Evolutionary conservation across 192 early-diverging fungal species (phyloP), one percentile per base, ranked within the genome.

Genomic region (Backusella tuberculispora): DNA sequence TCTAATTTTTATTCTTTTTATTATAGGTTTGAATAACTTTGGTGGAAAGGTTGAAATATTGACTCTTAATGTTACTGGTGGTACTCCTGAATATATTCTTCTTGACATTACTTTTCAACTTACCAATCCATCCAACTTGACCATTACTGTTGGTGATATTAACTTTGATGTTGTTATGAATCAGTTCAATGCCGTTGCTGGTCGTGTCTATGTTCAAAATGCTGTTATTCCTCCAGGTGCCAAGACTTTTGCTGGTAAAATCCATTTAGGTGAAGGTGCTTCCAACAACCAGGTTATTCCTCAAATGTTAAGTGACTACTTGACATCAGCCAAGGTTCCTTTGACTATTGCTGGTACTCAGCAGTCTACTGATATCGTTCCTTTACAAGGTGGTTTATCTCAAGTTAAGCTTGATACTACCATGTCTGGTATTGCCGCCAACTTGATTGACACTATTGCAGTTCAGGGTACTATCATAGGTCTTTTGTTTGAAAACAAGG

Each of bases 61-160:
- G 1, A 46, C 68, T 46, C 42, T 47, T 46, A 47, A 34, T n/a
- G 68, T 69, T 43, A 21, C 43, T 34, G 68, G 68, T 34, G 68
- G 21, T 46, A 69, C 68, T 69, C 19, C 42, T 44, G 42, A 29
- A 1, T 69, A 69, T 14, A 26, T 69, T 46, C 2, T 69, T 29
- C 19, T 69, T 34, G 43, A 46, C 29, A 19, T 69, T 34, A 43
- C 12, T 21, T 43, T 46, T 10, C 42, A 69, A 34, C 24, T 69
- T n/a, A 80, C 65, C 67, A 87, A 87, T 74, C 86, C 86, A 15
- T 87, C 87, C 29, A 81, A 81, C 64, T 76, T 89, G 40, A 80
- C 81, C 48, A 89, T 90, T 45, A 78, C 78, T 43, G 71, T 85
- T 67, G 85, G 84, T 24, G 80, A 83, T 67, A 72, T 88, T 12